Evolutionary conservation across 352 stramenopile species (phyloP), one percentile per base, ranked within the genome.

Genomic region (Phytophthora palmivora): DNA sequence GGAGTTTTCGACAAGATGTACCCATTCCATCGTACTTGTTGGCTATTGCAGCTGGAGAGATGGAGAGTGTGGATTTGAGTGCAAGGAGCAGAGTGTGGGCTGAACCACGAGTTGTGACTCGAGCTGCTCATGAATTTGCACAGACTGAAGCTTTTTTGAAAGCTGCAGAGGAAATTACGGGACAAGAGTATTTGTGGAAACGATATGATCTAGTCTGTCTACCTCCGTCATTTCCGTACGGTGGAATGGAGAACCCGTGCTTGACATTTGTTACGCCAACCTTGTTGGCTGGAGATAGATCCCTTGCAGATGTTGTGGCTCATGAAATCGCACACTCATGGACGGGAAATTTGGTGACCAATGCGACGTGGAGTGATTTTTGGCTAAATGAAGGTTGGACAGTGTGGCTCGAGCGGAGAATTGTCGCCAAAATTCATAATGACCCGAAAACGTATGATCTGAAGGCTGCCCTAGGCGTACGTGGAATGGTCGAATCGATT

Each of bases 371-470:
- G 86, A 82, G 88, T 47, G 88, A 98, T 76, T 99, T 99, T 70
- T 99, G 96, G 96, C 78, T 99, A 15, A 99, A 99, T 59, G 97
- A 99, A 69, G 96, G 96, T 24, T 99, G 94, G 94, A 99, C 97
- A 0, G 87, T 97, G 46, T 99, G 96, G 84, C 86, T 98, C 10
- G 89, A 99, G 79, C 82, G 96, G 33, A 98, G 98, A 63, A 98
- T 99, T 61, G 96, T 98, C 74, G 76, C 80, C 10, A 67, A 70
- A 16, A 85, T 80, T 38, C 47, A 73, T 42, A 63, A 67, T 24
- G 73, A 82, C 51, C 71, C 74, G 6, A 60, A 70, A 14, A 61
- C 60, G 6, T 82, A 82, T 60, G 79, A 88, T 34, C 52, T 88
- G 14, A 82, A 84, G 53, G 79, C 79, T 21, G 63, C 67, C 6